Evolutionary conservation across 2,329 filamentous ascomycete genomes (phyloP).

Genomic region (Ramularia endophylla): DNA sequence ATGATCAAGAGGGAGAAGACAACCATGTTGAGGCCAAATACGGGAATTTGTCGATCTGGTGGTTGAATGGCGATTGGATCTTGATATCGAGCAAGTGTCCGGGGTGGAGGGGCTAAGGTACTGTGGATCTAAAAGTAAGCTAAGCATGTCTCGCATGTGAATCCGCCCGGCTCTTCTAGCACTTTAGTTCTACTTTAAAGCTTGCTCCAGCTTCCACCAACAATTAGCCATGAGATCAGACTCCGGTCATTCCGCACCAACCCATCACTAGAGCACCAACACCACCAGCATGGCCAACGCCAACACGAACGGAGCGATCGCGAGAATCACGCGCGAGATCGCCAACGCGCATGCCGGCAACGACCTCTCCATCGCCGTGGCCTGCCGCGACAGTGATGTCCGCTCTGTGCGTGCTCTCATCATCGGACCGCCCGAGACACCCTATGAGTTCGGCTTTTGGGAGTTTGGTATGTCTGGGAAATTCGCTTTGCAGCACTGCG

Average conservation of each 20-base stretch:
- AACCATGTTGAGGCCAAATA: constrained; percentile 54
- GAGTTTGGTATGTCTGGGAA: constrained; percentile 56
- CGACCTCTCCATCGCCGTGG: constrained; percentile 83
- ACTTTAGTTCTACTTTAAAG: too few species aligned
- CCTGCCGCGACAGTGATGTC: constrained; percentile 81
- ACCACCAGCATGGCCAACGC: constrained; percentile 17
- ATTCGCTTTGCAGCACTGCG: too few species aligned
- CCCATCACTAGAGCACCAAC: background rate
- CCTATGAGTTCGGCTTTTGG: constrained; percentile 94
- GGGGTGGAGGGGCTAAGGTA: too few species aligned
- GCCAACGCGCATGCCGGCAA: constrained; percentile 75
- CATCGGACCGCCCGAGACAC: constrained; percentile 82
- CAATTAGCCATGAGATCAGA: too few species aligned
- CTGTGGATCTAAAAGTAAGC: too few species aligned
- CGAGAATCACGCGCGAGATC: constrained; percentile 59
- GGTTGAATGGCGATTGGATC: too few species aligned
- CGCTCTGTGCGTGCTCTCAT: constrained; percentile 82
- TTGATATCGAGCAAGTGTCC: too few species aligned
- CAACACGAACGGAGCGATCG: constrained; percentile 26
- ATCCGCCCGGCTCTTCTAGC: too few species aligned
- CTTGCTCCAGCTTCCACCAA: too few species aligned
- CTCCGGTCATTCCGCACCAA: too few species aligned
- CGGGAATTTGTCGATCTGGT: too few species aligned
- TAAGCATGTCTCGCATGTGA: too few species aligned
- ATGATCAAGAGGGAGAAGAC: constrained; percentile 95